Evolutionary conservation across 345 rosid genomes (phyloP), one percentile per base, ranked within the genome.

Genomic region (Salix purpurea): DNA sequence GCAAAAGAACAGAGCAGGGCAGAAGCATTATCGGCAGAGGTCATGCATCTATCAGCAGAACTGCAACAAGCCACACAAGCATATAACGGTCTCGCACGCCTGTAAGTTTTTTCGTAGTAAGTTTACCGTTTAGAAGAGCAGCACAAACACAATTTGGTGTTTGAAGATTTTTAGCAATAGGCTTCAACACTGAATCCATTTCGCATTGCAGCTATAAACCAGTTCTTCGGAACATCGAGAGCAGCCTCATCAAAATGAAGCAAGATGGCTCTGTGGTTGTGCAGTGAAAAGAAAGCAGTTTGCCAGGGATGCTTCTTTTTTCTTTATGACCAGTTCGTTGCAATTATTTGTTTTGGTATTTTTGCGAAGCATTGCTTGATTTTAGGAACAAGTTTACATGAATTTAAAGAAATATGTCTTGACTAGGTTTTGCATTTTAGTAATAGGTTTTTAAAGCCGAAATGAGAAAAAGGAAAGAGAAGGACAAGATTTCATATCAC

Each of bases 1-100:
- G 92, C 83, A 26, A 91, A 87, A 82, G 94, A 91, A 85, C 96
- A 91, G 84, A 90, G 91, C 86, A 86, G 88, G 88, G 97, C 96
- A 0, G 99, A 93, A 78, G 82, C 90, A 10, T 82, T 96, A 39
- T 89, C 98, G 4, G 92, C 96, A 1, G 94, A 96, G 88, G 90
- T 96, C 58, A 84, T 93, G 84, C 94, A 88, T 85, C 89, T 93
- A 26, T 91, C 96, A 48, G 91, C 88, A 2, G 87, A 85, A 79
- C 94, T 91, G 78, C 97, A 90, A 77, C 92, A 87, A 81, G 85
- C 90, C 66, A 88, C 93, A 34, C 97, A 91, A 81, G 92, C 97
- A 73, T 93, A 89, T 77, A 90, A 84, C 79, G 84, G 90, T 67
- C 96, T 95, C 39, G 70, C 89, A 24, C 96, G 92, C 74, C 80